Conservation (phyloP, 371 early-diverging fungal genomes). For the Basidiobolus meristosporus region DNA sequence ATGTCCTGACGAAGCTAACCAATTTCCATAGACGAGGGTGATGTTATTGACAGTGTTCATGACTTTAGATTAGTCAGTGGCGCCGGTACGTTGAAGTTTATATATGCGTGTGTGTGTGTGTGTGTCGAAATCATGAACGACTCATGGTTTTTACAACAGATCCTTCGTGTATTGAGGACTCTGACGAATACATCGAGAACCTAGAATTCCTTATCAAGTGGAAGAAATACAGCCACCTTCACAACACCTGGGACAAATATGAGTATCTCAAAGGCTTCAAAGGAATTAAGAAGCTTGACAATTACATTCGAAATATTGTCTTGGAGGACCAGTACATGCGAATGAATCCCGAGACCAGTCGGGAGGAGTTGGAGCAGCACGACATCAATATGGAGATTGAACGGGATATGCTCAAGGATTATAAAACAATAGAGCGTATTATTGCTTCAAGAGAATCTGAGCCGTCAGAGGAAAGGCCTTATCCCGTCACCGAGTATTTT, state of each 20-base stretch:
- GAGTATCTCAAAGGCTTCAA: slow-evolving; percentile 42
- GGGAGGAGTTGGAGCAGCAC: slow-evolving; percentile 74
- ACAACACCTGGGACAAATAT: slow-evolving; percentile 79
- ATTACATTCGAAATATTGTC: slow-evolving; percentile 52
- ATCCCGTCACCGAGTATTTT: slow-evolving; percentile 48
- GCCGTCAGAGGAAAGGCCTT: slow-evolving; percentile 6
- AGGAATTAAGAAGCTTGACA: slow-evolving; percentile 80
- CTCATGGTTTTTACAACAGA: not conserved
- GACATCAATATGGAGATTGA: slow-evolving; percentile 67
- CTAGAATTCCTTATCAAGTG: slow-evolving; percentile 83
- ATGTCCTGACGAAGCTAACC: not conserved
- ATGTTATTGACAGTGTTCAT: slow-evolving; percentile 38
- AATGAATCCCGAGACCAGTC: slow-evolving; percentile 40
- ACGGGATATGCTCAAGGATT: slow-evolving; percentile 64
- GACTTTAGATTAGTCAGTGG: slow-evolving; percentile 21
- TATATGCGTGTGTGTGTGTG: too few species aligned
- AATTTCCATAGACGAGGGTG: slow-evolving; percentile 22
- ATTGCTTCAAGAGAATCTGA: slow-evolving; percentile 37
- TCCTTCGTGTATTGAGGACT: not conserved
- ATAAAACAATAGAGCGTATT: slow-evolving; percentile 75
- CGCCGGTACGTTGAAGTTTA: slow-evolving; percentile 1
- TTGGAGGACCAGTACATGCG: slow-evolving; percentile 37
- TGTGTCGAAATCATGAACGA: not conserved
- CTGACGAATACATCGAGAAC: slow-evolving; percentile 9
- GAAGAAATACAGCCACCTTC: slow-evolving; percentile 77